Base-by-base conservation (phyloP, 805 yeast genomes). In the Spathaspora hagerdaliae region DNA sequence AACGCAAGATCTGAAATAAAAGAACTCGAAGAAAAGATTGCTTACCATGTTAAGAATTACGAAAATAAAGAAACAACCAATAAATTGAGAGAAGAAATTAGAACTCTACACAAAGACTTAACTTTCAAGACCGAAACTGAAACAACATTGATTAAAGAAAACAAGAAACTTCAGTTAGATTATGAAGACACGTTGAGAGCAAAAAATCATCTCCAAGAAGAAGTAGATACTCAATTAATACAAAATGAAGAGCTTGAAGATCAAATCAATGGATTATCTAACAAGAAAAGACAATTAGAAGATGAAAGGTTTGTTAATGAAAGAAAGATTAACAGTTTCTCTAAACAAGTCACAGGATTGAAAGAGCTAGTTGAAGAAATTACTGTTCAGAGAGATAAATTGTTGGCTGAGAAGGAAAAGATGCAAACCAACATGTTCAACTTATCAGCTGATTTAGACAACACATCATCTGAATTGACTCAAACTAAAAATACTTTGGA, bases 301-400 rank as follows among this genome's bases (percentile, higher is more conserved):
- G 64, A 63, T 44, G 77, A 71, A 19, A 59, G 55, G 40, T 63
- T 58, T 12, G 53, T 61, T 15, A 59, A 64, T 37, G 75, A 71
- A 46, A 49, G 75, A 27, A 71, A 69, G 52, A 58, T 68, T 19
- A 56, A 41, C 7, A 65, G 61, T 39, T 64, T 57, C 41, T 57
- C 50, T n/a, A 69, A 66, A 15, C 89, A 85, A 59, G 74, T 83
- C 1, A 69, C 68, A 9, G 74, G 80, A 1, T 64, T 87, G 56
- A 75, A 81, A 42, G 75, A 77, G 9, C 72, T 84, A 5, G 74
- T 86, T 49, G 81, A 76, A 35, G 84, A 83, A 41, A 67, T 89
- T 31, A 64, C 80, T 1, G 65, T 57, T 5, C 94, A 87, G 54
- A 77, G 90, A 50, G 85, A 83, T 54, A 73, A 72, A 32, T 64